These are phyloP conservation scores for Microdochium nivale DNA, from an alignment of 2,329 filamentous ascomycete species.

Conservation along the genomic window DNA sequence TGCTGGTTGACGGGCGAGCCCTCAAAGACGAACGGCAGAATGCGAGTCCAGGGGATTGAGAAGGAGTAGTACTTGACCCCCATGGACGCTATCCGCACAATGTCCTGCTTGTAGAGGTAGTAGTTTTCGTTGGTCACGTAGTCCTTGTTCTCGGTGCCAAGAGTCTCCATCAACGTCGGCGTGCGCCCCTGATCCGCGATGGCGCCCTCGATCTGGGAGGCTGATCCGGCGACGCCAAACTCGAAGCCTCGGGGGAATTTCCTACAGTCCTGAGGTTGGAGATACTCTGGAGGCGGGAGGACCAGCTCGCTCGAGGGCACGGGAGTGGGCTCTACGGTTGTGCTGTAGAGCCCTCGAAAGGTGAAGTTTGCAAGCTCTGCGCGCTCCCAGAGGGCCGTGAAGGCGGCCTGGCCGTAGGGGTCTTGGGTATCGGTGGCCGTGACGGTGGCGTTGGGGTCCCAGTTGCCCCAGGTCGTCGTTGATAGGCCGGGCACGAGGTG, in stretches of 20 bases:
- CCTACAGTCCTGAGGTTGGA: slow-evolving; percentile 37
- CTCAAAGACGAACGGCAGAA: slow-evolving; percentile 40
- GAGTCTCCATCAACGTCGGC: slow-evolving; percentile 33
- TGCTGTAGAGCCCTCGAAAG: slow-evolving; percentile 14
- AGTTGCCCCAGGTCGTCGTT: slow-evolving; percentile 31
- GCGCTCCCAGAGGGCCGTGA: slow-evolving; percentile 4
- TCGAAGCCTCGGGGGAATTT: slow-evolving; percentile 38
- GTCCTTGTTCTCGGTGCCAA: slow-evolving; percentile 17
- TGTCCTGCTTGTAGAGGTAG: slow-evolving; percentile 48
- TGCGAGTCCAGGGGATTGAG: slow-evolving; percentile 41
- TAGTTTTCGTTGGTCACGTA: slow-evolving; percentile 40
- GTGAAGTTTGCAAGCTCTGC: slow-evolving; percentile 25
- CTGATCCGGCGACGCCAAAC: slow-evolving; percentile 39
- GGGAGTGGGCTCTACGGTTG: slow-evolving; percentile 45
- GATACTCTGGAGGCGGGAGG: slow-evolving; percentile 43
- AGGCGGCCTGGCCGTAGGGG: slow-evolving; percentile 9
- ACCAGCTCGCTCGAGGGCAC: slow-evolving; percentile 45
- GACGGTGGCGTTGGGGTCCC: slow-evolving; percentile 23
- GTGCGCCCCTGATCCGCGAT: slow-evolving; percentile 32
- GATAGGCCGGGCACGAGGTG: slow-evolving; percentile 22
- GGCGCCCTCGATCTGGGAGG: slow-evolving; percentile 37
- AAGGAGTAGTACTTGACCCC: slow-evolving; percentile 43
- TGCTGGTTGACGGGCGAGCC: slow-evolving; percentile 42
- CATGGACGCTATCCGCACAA: slow-evolving; percentile 41
- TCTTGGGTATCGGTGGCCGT: slow-evolving; percentile 21